Evolutionary conservation across 345 rosid genomes (phyloP).

Genomic region (Schrenkiella parvula): DNA sequence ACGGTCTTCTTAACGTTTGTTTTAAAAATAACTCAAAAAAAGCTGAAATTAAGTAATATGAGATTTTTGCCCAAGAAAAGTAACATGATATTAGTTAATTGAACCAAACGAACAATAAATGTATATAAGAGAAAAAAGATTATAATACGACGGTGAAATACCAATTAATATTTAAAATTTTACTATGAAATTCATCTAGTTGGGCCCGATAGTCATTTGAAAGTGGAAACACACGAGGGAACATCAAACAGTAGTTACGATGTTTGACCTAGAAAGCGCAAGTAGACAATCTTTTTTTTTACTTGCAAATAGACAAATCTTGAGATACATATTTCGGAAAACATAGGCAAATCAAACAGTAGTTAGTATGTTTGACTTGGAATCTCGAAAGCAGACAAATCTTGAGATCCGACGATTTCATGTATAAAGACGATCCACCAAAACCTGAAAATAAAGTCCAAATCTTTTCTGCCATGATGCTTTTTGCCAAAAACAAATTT

Average conservation of each 20-base stretch:
- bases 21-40: neutral
- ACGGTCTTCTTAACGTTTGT: neutral
- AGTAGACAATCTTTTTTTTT: no score
- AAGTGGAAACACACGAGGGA: constrained; percentile 14
- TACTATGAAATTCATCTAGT: neutral
- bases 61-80: no score
- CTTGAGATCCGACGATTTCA: constrained; percentile 14
- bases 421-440: constrained; percentile 23
- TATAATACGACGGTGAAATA: neutral
- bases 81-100: neutral
- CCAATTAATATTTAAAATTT: neutral
- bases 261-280: constrained; percentile 29
- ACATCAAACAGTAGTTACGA: constrained; percentile 26
- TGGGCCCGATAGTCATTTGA: constrained; percentile 7
- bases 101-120: neutral
- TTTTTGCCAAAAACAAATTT: neutral
- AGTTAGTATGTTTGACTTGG: constrained; percentile 22
- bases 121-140: neutral
- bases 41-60: neutral
- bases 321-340: neutral
- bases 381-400: constrained; percentile 14
- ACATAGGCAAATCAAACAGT: constrained; percentile 14
- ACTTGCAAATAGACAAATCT: constrained; percentile 28
- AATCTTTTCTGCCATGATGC: constrained; percentile 1
- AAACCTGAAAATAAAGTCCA: constrained; percentile 9